Conservation (phyloP, 208 protist species). For the Trypanosoma grayi region DNA sequence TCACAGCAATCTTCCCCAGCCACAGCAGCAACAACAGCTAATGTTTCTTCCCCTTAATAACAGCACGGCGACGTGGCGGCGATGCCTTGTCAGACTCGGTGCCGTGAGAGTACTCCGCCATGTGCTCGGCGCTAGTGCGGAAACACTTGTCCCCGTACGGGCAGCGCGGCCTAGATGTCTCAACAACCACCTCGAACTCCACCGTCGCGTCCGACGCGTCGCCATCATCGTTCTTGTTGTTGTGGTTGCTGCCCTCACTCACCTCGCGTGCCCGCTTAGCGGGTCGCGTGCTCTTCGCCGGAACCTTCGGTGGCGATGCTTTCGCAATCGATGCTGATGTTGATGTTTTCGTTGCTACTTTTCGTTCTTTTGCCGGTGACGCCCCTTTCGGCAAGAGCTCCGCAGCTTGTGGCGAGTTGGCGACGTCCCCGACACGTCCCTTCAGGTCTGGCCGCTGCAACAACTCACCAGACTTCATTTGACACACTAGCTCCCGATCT, state of each 20-base stretch:
- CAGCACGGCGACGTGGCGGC: background rate
- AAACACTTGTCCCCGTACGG: conserved; percentile 73
- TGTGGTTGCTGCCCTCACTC: background rate
- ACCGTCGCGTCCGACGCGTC: conserved; percentile 65
- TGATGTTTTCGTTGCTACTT: background rate
- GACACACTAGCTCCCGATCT: conserved; percentile 51
- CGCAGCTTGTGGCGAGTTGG: conserved; percentile 38
- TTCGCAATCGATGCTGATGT: background rate
- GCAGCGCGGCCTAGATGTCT: conserved; percentile 40
- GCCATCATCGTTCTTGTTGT: conserved; percentile 19
- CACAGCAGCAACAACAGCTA: no score
- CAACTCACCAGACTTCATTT: conserved; percentile 63
- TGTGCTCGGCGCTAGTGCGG: conserved; percentile 59
- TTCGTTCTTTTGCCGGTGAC: conserved; percentile 1
- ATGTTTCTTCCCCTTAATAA: conserved; percentile 27
- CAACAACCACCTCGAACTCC: conserved; percentile 53
- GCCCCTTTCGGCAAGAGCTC: conserved; percentile 20
- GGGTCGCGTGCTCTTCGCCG: conserved; percentile 11
- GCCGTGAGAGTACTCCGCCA: conserved; percentile 55
- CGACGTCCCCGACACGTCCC: conserved; percentile 68
- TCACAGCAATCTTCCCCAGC: no score
- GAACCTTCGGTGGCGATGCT: conserved; percentile 5
- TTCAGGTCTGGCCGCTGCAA: conserved; percentile 40
- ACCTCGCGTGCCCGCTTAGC: conserved; percentile 16
- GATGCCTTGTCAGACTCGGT: conserved; percentile 2